Conservation (phyloP, 2,329 filamentous ascomycete genomes). For the Apiospora kogelbergensis region DNA sequence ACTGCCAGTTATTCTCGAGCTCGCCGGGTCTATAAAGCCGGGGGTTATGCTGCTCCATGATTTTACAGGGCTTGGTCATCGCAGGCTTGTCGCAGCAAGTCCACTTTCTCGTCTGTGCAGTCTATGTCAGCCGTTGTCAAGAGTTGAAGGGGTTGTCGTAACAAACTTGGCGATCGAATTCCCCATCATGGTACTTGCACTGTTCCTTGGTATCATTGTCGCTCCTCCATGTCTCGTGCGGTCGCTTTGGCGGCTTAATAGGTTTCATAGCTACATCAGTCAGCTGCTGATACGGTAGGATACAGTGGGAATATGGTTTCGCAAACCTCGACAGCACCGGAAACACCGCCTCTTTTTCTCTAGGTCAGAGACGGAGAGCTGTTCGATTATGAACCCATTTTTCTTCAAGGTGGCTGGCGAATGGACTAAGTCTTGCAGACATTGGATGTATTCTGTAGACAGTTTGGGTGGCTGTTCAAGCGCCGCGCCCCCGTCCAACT, state of each 20-base stretch:
- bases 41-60: not conserved
- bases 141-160: rapidly evolving
- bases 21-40: not conserved
- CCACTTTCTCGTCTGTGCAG: not conserved
- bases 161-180: not conserved
- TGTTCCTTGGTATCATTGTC: not conserved
- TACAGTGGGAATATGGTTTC: not conserved
- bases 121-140: not conserved
- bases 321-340: not conserved
- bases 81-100: not conserved
- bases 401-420: not conserved
- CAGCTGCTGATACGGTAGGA: not conserved
- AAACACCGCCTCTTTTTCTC: not conserved
- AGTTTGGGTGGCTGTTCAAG: not conserved
- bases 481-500: not conserved
- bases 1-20: not conserved
- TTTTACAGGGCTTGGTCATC: not conserved
- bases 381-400: not conserved
- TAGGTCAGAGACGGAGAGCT: not conserved
- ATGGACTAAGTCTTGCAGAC: not conserved
- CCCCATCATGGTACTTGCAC: not conserved
- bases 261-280: not conserved
- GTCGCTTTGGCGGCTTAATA: no score
- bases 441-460: not conserved
- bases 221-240: no score